phyloP scores from a whole-genome alignment of 352 stramenopile genomes.

The Poterioochromonas sp. region DNA sequence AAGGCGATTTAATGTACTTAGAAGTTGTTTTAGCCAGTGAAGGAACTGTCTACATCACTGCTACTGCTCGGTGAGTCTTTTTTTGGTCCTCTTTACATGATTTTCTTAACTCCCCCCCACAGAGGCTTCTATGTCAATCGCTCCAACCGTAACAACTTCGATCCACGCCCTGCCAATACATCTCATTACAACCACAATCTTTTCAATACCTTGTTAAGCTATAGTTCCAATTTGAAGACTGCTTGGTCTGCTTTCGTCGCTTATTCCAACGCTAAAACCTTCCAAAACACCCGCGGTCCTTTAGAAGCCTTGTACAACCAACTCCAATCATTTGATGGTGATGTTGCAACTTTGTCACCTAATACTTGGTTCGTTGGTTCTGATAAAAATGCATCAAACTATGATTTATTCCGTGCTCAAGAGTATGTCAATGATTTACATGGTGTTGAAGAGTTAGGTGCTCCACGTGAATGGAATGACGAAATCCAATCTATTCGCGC shows the following conservation, averaged over 20 bases:
- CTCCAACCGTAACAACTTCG: constrained; percentile 62
- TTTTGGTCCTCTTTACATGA: constrained; percentile 57
- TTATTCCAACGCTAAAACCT: neutral
- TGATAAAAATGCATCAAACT: neutral
- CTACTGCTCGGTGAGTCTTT: constrained; percentile 33
- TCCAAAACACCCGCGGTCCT: neutral
- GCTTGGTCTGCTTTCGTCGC: constrained; percentile 40
- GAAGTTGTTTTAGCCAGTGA: constrained; percentile 50
- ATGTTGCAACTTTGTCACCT: neutral
- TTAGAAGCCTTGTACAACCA: neutral
- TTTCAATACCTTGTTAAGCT: constrained; percentile 60
- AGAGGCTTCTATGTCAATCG: constrained; percentile 83
- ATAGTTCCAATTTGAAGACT: constrained; percentile 60
- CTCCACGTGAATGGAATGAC: constrained; percentile 27
- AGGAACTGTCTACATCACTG: neutral
- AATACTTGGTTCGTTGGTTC: neutral
- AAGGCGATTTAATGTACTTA: constrained; percentile 80
- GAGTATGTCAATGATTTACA: neutral
- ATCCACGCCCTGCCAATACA: constrained; percentile 57
- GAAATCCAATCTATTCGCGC: constrained; percentile 24
- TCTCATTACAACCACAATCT: constrained; percentile 57
- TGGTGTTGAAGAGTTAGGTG: constrained; percentile 15
- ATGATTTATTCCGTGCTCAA: constrained; percentile 19
- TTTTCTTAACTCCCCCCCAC: constrained; percentile 66
- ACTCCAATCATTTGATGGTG: neutral